phyloP scores from a whole-genome alignment of 139 green algal species.

The Chlorella vulgaris region DNA sequence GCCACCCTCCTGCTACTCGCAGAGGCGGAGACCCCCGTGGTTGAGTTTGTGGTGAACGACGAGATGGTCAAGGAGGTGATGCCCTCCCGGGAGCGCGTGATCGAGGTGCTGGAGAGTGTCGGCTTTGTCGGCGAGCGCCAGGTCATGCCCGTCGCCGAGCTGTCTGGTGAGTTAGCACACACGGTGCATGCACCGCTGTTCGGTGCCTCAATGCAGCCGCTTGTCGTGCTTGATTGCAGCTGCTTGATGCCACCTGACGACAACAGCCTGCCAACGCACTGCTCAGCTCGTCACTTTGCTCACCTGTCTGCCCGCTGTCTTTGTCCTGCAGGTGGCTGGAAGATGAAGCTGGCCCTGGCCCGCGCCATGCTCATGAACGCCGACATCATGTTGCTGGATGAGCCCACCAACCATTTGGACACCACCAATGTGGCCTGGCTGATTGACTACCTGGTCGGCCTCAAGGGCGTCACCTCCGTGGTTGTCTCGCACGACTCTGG shows the following conservation, averaged over 20 bases:
- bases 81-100: slow-evolving; percentile 41
- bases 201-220: neutral
- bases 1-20: neutral
- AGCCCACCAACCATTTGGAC: slow-evolving; percentile 93
- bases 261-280: neutral
- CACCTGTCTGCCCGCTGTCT: neutral
- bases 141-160: slow-evolving; percentile 42
- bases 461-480: slow-evolving; percentile 73
- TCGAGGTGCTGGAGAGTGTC: slow-evolving; percentile 49
- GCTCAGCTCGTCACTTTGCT: neutral
- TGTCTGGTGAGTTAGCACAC: slow-evolving; percentile 49
- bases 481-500: slow-evolving; percentile 80
- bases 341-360: slow-evolving; percentile 81
- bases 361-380: slow-evolving; percentile 75
- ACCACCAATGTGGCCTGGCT: slow-evolving; percentile 82
- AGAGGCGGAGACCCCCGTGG: slow-evolving; percentile 58
- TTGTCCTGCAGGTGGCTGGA: slow-evolving; percentile 64
- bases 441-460: slow-evolving; percentile 65
- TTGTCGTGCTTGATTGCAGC: neutral
- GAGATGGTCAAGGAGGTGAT: slow-evolving; percentile 49
- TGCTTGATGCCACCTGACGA: neutral
- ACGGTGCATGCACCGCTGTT: no score
- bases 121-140: slow-evolving; percentile 53
- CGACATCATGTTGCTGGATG: slow-evolving; percentile 93
- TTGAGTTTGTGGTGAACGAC: slow-evolving; percentile 65